Base-by-base conservation (phyloP, 1,284 basidiomycete species). In the Rhizoctonia solani region DNA sequence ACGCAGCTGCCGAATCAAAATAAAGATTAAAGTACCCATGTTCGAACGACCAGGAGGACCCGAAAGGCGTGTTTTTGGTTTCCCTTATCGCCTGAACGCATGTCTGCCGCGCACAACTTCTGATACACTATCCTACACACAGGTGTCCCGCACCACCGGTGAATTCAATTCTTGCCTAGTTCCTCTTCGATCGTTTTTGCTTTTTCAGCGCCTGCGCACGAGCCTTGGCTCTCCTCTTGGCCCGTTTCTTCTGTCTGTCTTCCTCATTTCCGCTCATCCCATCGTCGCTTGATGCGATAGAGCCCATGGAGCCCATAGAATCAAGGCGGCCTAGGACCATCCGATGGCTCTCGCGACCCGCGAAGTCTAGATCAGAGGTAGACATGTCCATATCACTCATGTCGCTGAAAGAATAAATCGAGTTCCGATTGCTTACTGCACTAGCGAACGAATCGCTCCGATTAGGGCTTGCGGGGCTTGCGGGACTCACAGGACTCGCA, bases 361-460 rank as follows among this genome's bases (percentile, higher is more conserved):
- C 4, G 56, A 61, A 49, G 56, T 61, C 56, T 61, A 61, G 56
- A 61, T 58, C 55, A 58, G 56, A 46, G 39, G 55, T 21, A 46
- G 55, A 61, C 46, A 30, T 50, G 56, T 61, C 44, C 56, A 61
- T 46, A 61, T 50, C 56, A 46, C 56, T 61, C 42, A 29, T 34
- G 3, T 61, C 56, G 44, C 19, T 47, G 19, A 37, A 44, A 49
- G 44, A 49, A 46, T 49, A 39, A 61, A 61, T 61, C 56, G 56
- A 61, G 56, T 61, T 46, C 50, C 56, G 44, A 25, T 61, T 61
- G 56, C 56, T 61, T 46, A 61, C 56, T 61, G 56, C 56, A 61
- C 42, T 49, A 37, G 56, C 56, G 56, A 61, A n/a, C 42, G 56
- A 61, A 61, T 61, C 56, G 56, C 56, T 42, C 14, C 56, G 42